These are phyloP conservation scores for Rutidosis leptorrhynchoides DNA, from an alignment of 129 eudicot genomes.

Conservation along the genomic window DNA sequence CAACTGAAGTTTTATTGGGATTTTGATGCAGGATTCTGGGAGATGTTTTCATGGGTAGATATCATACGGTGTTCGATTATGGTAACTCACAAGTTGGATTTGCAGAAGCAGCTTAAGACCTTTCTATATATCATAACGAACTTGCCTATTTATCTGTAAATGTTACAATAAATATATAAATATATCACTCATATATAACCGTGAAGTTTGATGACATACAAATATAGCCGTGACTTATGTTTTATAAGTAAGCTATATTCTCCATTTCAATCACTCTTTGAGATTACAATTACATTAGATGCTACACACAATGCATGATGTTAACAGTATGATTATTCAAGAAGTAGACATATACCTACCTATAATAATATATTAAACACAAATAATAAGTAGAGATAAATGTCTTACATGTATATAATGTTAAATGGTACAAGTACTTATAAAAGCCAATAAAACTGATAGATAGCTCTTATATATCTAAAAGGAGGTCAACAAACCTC, in stretches of 20 bases:
- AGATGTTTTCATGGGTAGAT: slow-evolving; percentile 56
- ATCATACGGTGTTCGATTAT: slow-evolving; percentile 55
- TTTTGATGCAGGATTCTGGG: slow-evolving; percentile 56
- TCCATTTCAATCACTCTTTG: background rate
- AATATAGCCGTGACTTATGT: background rate
- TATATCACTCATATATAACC: slow-evolving; percentile 8
- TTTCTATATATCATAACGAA: background rate
- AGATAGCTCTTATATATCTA: background rate
- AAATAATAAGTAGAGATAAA: no score
- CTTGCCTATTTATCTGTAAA: slow-evolving; percentile 15
- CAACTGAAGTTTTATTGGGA: slow-evolving; percentile 1
- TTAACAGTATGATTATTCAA: no score
- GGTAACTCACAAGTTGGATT: slow-evolving; percentile 48
- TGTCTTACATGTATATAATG: no score
- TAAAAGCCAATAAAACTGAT: background rate
- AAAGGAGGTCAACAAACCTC: background rate
- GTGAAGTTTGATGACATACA: slow-evolving; percentile 9
- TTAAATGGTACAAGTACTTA: background rate
- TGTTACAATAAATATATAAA: slow-evolving; percentile 29
- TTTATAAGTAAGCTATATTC: background rate
- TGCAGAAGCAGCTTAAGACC: slow-evolving; percentile 47
- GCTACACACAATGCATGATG: background rate
- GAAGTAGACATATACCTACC: no score
- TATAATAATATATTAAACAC: no score
- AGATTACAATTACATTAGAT: background rate